These are phyloP conservation scores for Zea mays DNA, from an alignment of 176 grass and related monocot genomes.

Conservation along the genomic window Zm-B73-REFERENCE-NAM-5.0 NC_050096.1:225829001-225829500, in stretches of 20 bases:
- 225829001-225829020: neutral
- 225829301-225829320: slow-evolving; percentile 14
- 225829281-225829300: neutral
- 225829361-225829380: neutral
- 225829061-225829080: neutral
- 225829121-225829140: neutral
- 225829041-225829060: neutral
- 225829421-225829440: neutral
- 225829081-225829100: neutral
- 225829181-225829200: neutral
- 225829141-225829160: neutral
- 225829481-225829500: neutral
- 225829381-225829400: neutral
- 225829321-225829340: neutral
- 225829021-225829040: neutral
- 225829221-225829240: neutral
- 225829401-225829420: neutral
- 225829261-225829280: neutral
- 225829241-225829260: neutral
- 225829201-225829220: neutral
- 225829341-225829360: neutral
- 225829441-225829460: neutral
- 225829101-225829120: neutral
- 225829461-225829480: neutral
- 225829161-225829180: neutral